phyloP scores from a whole-genome alignment of 176 grass and related monocot species.

The Aegilops longissima region DNA sequence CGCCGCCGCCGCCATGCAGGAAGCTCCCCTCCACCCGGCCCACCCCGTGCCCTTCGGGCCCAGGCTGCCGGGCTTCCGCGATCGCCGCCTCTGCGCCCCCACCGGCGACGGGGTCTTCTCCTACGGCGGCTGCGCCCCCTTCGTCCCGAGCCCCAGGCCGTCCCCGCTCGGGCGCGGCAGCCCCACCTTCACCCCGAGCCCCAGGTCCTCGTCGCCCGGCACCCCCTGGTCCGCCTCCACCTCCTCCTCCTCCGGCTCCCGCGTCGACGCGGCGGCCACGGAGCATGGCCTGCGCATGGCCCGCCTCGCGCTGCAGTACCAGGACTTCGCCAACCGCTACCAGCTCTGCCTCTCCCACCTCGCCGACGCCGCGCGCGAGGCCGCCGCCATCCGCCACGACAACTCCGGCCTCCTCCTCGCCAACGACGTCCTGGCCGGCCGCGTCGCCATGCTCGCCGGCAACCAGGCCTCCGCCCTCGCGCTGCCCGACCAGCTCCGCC shows the following conservation, averaged over 20 bases:
- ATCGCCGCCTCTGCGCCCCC: slow-evolving; percentile 31
- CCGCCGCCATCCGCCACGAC: slow-evolving; percentile 49
- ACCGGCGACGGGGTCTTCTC: slow-evolving; percentile 40
- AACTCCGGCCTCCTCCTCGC: slow-evolving; percentile 60
- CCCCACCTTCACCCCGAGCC: slow-evolving; percentile 19
- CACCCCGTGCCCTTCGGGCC: slow-evolving; percentile 23
- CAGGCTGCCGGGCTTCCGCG: slow-evolving; percentile 14
- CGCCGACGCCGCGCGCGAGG: slow-evolving; percentile 61
- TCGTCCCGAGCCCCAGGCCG: neutral
- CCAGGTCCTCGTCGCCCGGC: neutral
- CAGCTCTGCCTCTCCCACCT: slow-evolving; percentile 75
- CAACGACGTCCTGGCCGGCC: slow-evolving; percentile 43
- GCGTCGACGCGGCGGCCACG: neutral
- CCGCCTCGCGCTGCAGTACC: slow-evolving; percentile 74
- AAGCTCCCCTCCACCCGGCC: slow-evolving; percentile 38
- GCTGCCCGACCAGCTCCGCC: slow-evolving; percentile 46
- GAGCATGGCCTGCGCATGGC: slow-evolving; percentile 55
- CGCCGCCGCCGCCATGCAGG: slow-evolving; percentile 45
- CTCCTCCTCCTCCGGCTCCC: slow-evolving; percentile 44
- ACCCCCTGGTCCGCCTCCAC: slow-evolving; percentile 48
- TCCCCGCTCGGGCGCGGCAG: slow-evolving; percentile 5
- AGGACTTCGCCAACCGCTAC: slow-evolving; percentile 59
- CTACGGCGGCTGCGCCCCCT: slow-evolving; percentile 40
- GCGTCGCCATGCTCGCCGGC: slow-evolving; percentile 35
- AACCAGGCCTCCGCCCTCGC: slow-evolving; percentile 24